Percentiles rank a stretch among this genome's conserved stretches.
These are phyloP conservation scores for Teratosphaeria nubilosa DNA, from an alignment of 2,329 filamentous ascomycete species.

Conservation along the genomic window DNA sequence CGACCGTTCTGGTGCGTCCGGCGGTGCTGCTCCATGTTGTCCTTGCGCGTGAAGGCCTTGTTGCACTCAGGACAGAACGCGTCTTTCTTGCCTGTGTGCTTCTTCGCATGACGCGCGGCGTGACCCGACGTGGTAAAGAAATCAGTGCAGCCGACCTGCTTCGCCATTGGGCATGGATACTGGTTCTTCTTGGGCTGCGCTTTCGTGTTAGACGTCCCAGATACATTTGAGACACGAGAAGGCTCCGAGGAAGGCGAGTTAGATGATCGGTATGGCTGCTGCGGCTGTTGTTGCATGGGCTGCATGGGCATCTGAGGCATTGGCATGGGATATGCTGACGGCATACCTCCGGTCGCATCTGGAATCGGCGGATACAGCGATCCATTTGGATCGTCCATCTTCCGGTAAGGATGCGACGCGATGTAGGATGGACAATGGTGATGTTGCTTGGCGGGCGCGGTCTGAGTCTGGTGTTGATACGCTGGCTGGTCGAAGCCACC, in stretches of 20 bases:
- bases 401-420: constrained; percentile 10
- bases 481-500: constrained; percentile 18
- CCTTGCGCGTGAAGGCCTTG: constrained; percentile 71
- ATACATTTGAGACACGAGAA: constrained; percentile 30
- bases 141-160: constrained; percentile 62
- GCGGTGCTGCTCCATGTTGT: constrained; percentile 82
- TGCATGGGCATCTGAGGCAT: constrained; percentile 15
- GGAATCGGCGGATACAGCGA: constrained; percentile 28
- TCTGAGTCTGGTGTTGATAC: constrained; percentile 12
- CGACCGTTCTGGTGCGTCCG: constrained; percentile 57
- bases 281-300: constrained; percentile 9
- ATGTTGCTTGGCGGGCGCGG: neutral
- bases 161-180: constrained; percentile 64
- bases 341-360: constrained; percentile 16
- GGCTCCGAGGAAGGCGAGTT: constrained; percentile 43
- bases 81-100: constrained; percentile 72
- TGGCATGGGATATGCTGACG: constrained; percentile 22
- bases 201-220: constrained; percentile 37
- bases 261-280: constrained; percentile 22
- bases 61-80: constrained; percentile 61
- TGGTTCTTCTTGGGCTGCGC: constrained; percentile 48
- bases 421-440: constrained; percentile 9
- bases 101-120: constrained; percentile 75
- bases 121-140: constrained; percentile 78
- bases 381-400: constrained; percentile 26